Base-by-base conservation (phyloP, 106 monocot species). In the Dendrobium huoshanense region DNA sequence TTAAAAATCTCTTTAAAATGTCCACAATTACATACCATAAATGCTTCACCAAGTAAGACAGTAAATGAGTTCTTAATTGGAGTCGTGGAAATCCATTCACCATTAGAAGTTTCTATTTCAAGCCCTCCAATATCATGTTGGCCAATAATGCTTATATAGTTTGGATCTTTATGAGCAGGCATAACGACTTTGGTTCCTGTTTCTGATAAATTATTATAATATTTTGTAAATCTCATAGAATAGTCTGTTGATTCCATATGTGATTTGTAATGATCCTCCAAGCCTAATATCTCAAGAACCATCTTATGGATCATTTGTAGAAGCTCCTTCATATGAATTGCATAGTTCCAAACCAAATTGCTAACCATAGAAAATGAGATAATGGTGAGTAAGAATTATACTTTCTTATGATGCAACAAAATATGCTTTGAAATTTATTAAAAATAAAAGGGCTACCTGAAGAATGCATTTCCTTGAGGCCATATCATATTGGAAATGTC, bases 41-140 rank as follows among this genome's bases (percentile, higher is more conserved):
- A 75, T 9, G 59, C 42, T 51, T 75, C 81, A 17, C 75, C 81
- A 0, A 75, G 5, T 18, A 81, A 40, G 58, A 81, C 81, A 2
- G 9, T 58, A 15, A 81, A 81, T 0, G 41, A 11, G 16, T 16
- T 16, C 2, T 75, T 41, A n/a, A n/a, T 59, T 11, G 41, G 75
- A 22, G 13, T 13, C 33, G 41, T 19, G 18, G 7, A 7, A 41
- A 75, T 41, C 75, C 81, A 58, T 3, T 45, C 41, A 10, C 75
- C 75, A 24, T 61, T 40, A 17, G 10, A 16, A 29, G 75, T 43
- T 10, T 58, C 75, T 31, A 75, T 9, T 45, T 75, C 75, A 9
- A 81, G 58, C 1, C 75, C 81, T 22, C 17, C 22, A 10, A 58
- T 22, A 7, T 80, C 13, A 13, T 75, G 47, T 17, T 75, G 59